A percentile compares a stretch with the other conserved stretches of the same genome.
Evolutionary conservation across 345 rosid species (phyloP).

Genomic region (Mallotus nudiflorus): DNA sequence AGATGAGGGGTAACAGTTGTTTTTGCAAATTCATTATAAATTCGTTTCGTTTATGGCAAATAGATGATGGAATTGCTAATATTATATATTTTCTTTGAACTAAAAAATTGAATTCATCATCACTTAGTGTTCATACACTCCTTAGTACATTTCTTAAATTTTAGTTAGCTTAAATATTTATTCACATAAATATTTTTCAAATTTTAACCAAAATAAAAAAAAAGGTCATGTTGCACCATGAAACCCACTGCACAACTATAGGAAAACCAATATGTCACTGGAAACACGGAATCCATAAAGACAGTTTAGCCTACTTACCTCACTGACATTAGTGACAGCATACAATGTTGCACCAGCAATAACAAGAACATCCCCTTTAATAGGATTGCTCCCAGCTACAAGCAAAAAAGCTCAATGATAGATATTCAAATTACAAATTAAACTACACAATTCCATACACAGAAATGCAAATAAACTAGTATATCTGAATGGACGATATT

Average conservation of each 20-base stretch:
- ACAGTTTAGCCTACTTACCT: slow-evolving; percentile 25
- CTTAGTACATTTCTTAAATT: not conserved
- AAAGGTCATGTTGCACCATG: not conserved
- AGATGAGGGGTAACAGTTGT: not conserved
- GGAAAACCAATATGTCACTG: not conserved
- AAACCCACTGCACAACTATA: not conserved
- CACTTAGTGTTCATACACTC: not conserved
- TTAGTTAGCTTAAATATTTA: not conserved
- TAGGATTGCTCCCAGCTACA: slow-evolving; percentile 34
- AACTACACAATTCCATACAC: not conserved
- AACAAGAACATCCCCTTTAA: slow-evolving; percentile 36
- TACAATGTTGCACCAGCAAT: slow-evolving; percentile 41
- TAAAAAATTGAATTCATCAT: not conserved
- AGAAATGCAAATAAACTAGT: not conserved
- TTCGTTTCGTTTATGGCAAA: not conserved
- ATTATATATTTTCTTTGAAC: not conserved
- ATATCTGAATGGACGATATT: not conserved
- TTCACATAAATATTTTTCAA: not conserved
- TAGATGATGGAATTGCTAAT: not conserved
- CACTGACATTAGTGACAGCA: slow-evolving; percentile 39
- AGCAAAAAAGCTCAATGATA: not conserved
- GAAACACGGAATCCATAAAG: not conserved
- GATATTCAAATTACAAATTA: not conserved
- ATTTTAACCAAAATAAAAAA: not conserved
- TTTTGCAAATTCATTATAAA: not conserved